These are phyloP conservation scores for Fusarium sp. DNA, from an alignment of 2,329 filamentous ascomycete genomes.

Conservation along the genomic window DNA sequence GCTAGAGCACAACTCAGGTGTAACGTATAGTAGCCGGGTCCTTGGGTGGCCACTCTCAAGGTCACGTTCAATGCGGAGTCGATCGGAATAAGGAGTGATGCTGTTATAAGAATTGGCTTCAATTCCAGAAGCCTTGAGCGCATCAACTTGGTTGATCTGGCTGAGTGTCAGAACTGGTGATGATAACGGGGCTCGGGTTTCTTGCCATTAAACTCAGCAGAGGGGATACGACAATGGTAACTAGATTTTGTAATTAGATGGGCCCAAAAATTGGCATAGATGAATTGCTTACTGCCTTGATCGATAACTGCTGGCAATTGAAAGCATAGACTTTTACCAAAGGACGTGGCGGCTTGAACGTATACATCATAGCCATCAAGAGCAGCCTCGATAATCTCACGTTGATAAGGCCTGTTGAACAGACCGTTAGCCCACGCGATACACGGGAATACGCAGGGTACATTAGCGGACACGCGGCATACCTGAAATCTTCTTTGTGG, in stretches of 20 bases:
- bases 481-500: slow-evolving; percentile 81
- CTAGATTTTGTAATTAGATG: slow-evolving; percentile 59
- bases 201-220: slow-evolving; percentile 88
- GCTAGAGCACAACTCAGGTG: slow-evolving; percentile 87
- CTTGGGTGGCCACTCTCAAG: slow-evolving; percentile 89
- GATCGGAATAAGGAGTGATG: slow-evolving; percentile 77
- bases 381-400: slow-evolving; percentile 88
- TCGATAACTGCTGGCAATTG: slow-evolving; percentile 92
- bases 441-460: neutral
- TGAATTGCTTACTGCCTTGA: slow-evolving; percentile 78
- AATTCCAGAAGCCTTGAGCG: slow-evolving; percentile 80
- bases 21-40: slow-evolving; percentile 90
- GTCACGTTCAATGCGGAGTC: slow-evolving; percentile 80
- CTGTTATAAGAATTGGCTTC: slow-evolving; percentile 90
- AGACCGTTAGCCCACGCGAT: slow-evolving; percentile 3
- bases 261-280: neutral
- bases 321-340: slow-evolving; percentile 94
- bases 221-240: slow-evolving; percentile 92
- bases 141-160: slow-evolving; percentile 92
- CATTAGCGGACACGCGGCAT: slow-evolving; percentile 31
- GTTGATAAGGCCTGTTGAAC: slow-evolving; percentile 79
- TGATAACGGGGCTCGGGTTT: slow-evolving; percentile 34
- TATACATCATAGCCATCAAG: slow-evolving; percentile 91
- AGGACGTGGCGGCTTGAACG: slow-evolving; percentile 90
- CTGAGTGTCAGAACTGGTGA: slow-evolving; percentile 23